A percentile compares a stretch with the other conserved stretches of the same genome.
Evolutionary conservation across 768 basidiomycete genomes (phyloP).

Genomic region (Leccinellum luteum): DNA sequence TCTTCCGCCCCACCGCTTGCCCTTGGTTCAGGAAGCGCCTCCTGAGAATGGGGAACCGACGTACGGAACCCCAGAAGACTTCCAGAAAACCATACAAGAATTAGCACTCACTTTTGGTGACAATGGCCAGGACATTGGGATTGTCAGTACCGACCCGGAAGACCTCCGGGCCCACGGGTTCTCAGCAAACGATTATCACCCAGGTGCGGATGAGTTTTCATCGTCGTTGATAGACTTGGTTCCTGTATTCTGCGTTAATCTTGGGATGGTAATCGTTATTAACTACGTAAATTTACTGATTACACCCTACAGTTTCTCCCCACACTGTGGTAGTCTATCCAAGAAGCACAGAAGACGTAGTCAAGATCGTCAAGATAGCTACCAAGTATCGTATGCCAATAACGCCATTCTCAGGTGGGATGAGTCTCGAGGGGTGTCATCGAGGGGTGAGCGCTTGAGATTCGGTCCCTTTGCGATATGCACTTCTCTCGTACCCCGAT

Average conservation of each 20-base stretch:
- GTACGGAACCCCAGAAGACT: conserved; percentile 55
- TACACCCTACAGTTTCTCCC: conserved; percentile 31
- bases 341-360: conserved; percentile 74
- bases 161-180: conserved; percentile 56
- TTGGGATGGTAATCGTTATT: not conserved
- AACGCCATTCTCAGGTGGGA: conserved; percentile 77
- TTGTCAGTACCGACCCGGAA: conserved; percentile 50
- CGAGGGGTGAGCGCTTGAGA: conserved; percentile 49
- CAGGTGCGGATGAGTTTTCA: conserved; percentile 35
- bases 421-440: conserved; percentile 77
- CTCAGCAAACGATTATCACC: conserved; percentile 49
- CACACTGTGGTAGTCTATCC: conserved; percentile 69
- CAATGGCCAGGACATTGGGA: conserved; percentile 1
- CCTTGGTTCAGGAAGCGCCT: conserved; percentile 3
- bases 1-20: not conserved
- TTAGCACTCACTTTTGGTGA: conserved; percentile 40
- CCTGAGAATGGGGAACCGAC: conserved; percentile 19
- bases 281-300: not conserved
- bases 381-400: conserved; percentile 74
- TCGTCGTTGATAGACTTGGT: too few relatives aligned
- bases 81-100: conserved; percentile 50
- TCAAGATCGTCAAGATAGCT: conserved; percentile 72
- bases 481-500: not conserved
- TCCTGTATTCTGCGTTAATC: not conserved
- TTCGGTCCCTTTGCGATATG: not conserved